Percentiles rank a stretch among this genome's conserved stretches.
Evolutionary conservation across 1,284 basidiomycete species (phyloP).

Genomic region (Somion occarium): DNA sequence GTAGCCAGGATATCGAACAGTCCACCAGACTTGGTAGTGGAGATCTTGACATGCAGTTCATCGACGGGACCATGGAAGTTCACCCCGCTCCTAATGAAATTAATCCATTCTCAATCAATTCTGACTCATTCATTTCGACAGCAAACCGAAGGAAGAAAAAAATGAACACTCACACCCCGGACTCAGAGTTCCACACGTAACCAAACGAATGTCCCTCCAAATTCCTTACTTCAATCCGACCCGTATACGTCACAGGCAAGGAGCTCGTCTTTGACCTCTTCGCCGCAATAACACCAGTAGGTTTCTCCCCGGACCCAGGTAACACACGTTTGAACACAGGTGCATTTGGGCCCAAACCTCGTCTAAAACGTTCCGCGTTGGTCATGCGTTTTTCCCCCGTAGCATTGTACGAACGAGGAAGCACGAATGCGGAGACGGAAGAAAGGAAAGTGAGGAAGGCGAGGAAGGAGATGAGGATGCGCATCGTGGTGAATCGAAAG

Average conservation of each 20-base stretch:
- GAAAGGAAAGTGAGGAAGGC: not conserved
- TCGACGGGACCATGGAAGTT: conserved; percentile 24
- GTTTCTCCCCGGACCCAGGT: conserved; percentile 7
- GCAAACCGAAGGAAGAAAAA: too few relatives aligned
- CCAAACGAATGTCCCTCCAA: conserved; percentile 27
- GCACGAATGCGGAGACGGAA: not conserved
- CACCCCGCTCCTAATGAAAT: conserved; percentile 22
- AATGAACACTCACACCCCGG: conserved; percentile 22
- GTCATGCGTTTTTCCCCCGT: conserved; percentile 4
- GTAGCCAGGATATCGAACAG: conserved; percentile 31
- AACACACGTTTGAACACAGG: conserved; percentile 11
- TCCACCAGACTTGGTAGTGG: conserved; percentile 13
- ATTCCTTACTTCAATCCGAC: conserved; percentile 32
- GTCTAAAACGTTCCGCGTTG: conserved; percentile 10
- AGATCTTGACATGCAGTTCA: conserved; percentile 32
- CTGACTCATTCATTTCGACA: too few relatives aligned
- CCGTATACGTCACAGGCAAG: conserved; percentile 14
- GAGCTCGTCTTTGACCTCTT: not conserved
- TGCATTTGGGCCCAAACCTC: conserved; percentile 9
- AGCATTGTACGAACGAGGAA: not conserved
- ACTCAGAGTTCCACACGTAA: conserved; percentile 30
- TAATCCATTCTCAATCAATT: too few relatives aligned
- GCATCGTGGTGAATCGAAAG: not conserved
- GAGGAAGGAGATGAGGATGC: not conserved
- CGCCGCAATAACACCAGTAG: conserved; percentile 5